phyloP scores from a whole-genome alignment of 2,329 filamentous ascomycete species.

The Arthrobotrys iridis region DNA sequence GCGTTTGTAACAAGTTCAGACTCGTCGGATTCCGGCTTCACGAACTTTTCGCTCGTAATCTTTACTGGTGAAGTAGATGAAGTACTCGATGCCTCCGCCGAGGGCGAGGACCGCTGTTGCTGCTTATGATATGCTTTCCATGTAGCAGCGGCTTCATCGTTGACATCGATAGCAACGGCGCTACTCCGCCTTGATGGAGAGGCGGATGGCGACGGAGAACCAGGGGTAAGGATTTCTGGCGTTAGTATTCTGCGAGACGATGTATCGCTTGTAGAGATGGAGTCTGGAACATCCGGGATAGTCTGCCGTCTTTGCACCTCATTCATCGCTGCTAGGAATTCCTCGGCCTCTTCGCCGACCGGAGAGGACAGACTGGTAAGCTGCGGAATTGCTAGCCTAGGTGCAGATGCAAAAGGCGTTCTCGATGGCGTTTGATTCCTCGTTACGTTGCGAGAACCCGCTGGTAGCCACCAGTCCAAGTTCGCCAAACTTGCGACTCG shows the following conservation, averaged over 20 bases:
- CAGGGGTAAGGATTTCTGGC: slow-evolving; percentile 22
- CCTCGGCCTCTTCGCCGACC: slow-evolving; percentile 23
- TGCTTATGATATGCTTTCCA: slow-evolving; percentile 50
- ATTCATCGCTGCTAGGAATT: slow-evolving; percentile 40
- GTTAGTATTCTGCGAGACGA: slow-evolving; percentile 43
- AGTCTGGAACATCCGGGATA: slow-evolving; percentile 30
- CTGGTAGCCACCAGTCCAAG: slow-evolving; percentile 13
- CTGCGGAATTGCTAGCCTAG: background rate
- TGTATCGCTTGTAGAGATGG: slow-evolving; percentile 44
- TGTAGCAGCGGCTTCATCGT: slow-evolving; percentile 46
- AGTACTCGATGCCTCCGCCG: slow-evolving; percentile 20
- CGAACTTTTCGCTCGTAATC: slow-evolving; percentile 42
- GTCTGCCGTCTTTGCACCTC: slow-evolving; percentile 5
- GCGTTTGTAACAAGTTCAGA: slow-evolving; percentile 75
- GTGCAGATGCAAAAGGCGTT: background rate
- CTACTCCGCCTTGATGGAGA: slow-evolving; percentile 34
- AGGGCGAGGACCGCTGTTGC: slow-evolving; percentile 23
- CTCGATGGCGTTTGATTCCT: background rate
- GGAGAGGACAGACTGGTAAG: slow-evolving; percentile 10
- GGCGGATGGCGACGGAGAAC: slow-evolving; percentile 26
- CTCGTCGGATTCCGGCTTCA: slow-evolving; percentile 35
- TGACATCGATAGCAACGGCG: slow-evolving; percentile 38
- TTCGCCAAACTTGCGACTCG: slow-evolving; percentile 12
- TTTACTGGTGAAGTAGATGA: slow-evolving; percentile 45
- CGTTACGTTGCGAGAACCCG: background rate